These are phyloP conservation scores for Saccharomycopsis sp. DNA, from an alignment of 805 yeast species.

Conservation along the genomic window DNA sequence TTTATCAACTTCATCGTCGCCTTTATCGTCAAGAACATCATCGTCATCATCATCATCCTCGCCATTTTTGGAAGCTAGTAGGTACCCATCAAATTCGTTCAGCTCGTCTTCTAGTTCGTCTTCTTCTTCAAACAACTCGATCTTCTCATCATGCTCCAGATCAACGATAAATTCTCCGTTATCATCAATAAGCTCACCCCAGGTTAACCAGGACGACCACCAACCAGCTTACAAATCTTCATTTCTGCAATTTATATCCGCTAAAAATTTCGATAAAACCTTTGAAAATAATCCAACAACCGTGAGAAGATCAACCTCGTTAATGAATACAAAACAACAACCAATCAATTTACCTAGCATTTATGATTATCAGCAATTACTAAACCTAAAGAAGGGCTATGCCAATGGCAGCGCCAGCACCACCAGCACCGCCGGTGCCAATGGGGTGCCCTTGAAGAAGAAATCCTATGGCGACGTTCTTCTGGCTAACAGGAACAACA, in stretches of 20 bases:
- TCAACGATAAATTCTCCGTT: conserved; percentile 3
- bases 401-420: background rate
- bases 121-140: conserved; percentile 3
- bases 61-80: background rate
- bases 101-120: conserved; percentile 2
- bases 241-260: background rate
- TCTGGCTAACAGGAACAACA: background rate
- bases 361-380: background rate
- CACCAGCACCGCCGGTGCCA: background rate
- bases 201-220: background rate
- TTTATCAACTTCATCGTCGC: background rate
- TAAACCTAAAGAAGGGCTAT: background rate
- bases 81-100: conserved; percentile 2
- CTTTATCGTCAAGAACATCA: background rate
- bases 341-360: background rate
- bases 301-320: background rate
- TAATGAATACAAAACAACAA: background rate
- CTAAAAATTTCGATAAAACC: background rate
- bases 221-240: background rate
- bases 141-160: background rate
- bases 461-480: background rate
- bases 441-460: background rate
- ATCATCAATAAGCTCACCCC: conserved; percentile 1
- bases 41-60: background rate
- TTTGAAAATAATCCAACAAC: background rate